A percentile compares a stretch with the other conserved stretches of the same genome.
Conservation (phyloP, 139 green algal genomes). For the Picochlorum costavermella region DNA sequence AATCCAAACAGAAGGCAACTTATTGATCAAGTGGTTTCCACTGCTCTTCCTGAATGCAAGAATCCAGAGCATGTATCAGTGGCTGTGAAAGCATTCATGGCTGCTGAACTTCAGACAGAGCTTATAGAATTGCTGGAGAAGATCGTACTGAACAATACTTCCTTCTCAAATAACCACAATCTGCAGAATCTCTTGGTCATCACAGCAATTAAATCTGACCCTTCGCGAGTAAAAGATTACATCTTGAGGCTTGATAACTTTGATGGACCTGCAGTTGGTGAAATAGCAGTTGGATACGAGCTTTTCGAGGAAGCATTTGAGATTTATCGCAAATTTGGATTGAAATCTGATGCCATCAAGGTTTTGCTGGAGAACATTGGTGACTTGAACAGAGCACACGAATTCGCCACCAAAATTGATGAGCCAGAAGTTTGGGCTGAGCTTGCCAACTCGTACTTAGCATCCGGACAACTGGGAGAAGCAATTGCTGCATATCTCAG, state of each 20-base stretch:
- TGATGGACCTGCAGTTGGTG: slow-evolving; percentile 83
- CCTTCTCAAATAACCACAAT: slow-evolving; percentile 98
- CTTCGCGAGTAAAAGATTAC: slow-evolving; percentile 85
- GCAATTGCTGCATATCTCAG: slow-evolving; percentile 88
- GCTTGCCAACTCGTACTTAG: slow-evolving; percentile 87
- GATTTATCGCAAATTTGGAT: slow-evolving; percentile 97
- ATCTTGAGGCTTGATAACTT: slow-evolving; percentile 98
- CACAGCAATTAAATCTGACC: slow-evolving; percentile 90
- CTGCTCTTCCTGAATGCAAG: slow-evolving; percentile 92
- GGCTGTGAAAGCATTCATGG: slow-evolving; percentile 99
- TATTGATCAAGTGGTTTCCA: slow-evolving; percentile 90
- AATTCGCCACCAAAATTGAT: slow-evolving; percentile 75
- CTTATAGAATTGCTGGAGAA: slow-evolving; percentile 99
- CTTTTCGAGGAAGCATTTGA: slow-evolving; percentile 96
- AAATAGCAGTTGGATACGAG: slow-evolving; percentile 73
- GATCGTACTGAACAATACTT: slow-evolving; percentile 97
- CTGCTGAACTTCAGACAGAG: slow-evolving; percentile 85
- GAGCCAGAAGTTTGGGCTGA: slow-evolving; percentile 86
- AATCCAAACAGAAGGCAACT: slow-evolving; percentile 81
- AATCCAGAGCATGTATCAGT: slow-evolving; percentile 94
- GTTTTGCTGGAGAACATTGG: slow-evolving; percentile 90
- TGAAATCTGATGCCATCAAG: slow-evolving; percentile 69
- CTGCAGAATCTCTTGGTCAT: slow-evolving; percentile 97
- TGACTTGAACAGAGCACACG: slow-evolving; percentile 73
- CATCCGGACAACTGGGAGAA: slow-evolving; percentile 41